Evolutionary conservation across 1,139 yeast species (phyloP).

Genomic region (Saccharomyces hybrid): DNA sequence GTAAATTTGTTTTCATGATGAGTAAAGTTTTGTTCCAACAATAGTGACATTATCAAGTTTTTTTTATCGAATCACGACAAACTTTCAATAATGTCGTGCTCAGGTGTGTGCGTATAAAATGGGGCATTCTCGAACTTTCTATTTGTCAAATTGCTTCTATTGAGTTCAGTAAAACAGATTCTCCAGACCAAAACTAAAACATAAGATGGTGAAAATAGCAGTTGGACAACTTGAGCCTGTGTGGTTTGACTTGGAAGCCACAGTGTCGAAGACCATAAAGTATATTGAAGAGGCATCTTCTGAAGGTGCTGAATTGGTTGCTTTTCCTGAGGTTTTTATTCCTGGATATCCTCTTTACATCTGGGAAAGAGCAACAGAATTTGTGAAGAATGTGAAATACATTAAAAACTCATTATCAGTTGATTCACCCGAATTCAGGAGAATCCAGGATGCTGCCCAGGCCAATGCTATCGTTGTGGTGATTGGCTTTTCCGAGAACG

Average conservation of each 20-base stretch:
- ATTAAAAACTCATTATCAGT: neutral
- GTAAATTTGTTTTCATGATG: neutral
- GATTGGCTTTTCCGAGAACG: neutral
- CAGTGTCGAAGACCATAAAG: neutral
- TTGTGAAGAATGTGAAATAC: neutral
- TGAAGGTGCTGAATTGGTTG: constrained; percentile 64
- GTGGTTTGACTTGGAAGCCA: neutral
- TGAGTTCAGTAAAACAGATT: neutral
- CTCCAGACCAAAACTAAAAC: neutral
- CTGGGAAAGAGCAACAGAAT: neutral
- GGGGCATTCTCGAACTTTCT: neutral
- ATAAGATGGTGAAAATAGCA: neutral
- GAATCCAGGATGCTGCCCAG: neutral
- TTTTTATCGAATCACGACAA: neutral
- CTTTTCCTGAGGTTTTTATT: constrained; percentile 1
- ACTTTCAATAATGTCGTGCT: neutral
- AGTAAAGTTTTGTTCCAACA: neutral
- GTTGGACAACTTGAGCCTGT: constrained; percentile 1
- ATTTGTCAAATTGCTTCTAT: neutral
- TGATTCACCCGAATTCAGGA: neutral
- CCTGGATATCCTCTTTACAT: neutral
- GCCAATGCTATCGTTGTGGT: neutral
- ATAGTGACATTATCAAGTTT: neutral
- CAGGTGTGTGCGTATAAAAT: neutral
- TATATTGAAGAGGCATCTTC: constrained; percentile 44